Evolutionary conservation across 352 stramenopile genomes (phyloP).

Genomic region (Globisporangium nodosum): DNA sequence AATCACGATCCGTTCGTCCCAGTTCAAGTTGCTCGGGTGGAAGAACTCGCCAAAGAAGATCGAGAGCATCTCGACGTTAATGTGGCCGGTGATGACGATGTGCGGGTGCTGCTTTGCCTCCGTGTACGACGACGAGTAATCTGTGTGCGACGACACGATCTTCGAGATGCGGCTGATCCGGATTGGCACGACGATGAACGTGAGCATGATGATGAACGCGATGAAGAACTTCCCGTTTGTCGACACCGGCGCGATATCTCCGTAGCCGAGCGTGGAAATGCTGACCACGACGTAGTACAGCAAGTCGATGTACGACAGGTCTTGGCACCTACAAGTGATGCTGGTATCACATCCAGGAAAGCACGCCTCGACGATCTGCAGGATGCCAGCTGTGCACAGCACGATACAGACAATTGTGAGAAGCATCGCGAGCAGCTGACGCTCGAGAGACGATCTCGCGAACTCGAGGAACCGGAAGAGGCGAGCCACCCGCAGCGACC

Average conservation of each 20-base stretch:
- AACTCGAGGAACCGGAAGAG: conserved; percentile 74
- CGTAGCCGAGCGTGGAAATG: conserved; percentile 82
- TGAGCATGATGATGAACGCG: conserved; percentile 78
- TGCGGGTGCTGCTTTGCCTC: conserved; percentile 71
- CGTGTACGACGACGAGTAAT: conserved; percentile 73
- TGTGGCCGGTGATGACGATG: conserved; percentile 66
- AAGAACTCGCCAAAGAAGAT: conserved; percentile 85
- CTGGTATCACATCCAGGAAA: conserved; percentile 13
- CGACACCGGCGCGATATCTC: conserved; percentile 68
- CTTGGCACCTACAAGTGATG: conserved; percentile 38
- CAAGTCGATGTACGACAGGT: conserved; percentile 65
- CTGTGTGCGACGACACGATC: conserved; percentile 74
- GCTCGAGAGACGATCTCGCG: conserved; percentile 64
- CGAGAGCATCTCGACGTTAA: conserved; percentile 54
- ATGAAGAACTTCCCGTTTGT: conserved; percentile 67
- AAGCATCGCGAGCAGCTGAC: conserved; percentile 50
- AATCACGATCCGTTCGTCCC: conserved; percentile 79
- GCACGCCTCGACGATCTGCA: conserved; percentile 69
- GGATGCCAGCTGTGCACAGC: conserved; percentile 54
- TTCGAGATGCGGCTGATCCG: conserved; percentile 70
- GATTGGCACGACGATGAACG: conserved; percentile 77
- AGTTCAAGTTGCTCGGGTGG: conserved; percentile 78
- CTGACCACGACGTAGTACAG: conserved; percentile 84
- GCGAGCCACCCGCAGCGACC: conserved; percentile 58
- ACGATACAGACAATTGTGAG: conserved; percentile 71